Evolutionary conservation across 768 basidiomycete genomes (phyloP), one percentile per base, ranked within the genome.

Genomic region (Termitomyces sp.): DNA sequence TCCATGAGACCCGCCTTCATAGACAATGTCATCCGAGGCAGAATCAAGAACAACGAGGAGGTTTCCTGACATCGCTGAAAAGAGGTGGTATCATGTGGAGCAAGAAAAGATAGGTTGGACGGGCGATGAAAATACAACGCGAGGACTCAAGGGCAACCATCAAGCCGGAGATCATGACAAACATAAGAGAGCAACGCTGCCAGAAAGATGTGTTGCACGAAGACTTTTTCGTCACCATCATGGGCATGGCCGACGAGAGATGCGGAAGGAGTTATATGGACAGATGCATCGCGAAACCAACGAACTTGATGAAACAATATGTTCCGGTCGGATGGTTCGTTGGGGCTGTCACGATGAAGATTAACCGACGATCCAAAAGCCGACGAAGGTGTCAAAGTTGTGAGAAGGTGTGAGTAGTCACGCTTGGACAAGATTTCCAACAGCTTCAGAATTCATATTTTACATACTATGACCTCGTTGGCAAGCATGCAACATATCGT

Each of bases 21-120:
- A 56, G 42, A 37, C 14, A 26, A 56, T 6, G 17, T 23, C 21
- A 11, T 50, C 23, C 11, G 9, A 17, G 11, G 12, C 33, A 30
- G 55, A 56, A 28, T 56, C 55, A 35, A 56, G 23, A 6, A 56
- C 35, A 19, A 56, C 41, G 2, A 43, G 49, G 5, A 50, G 26
- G n/a, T 17, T 42, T 6, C 44, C 31, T 14, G 55, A 26, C 55
- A 56, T 56, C 41, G 48, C 14, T 19, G 38, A 8, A 23, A 28
- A 30, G 23, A 17, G 3, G 7, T 12, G 5, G 50, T n/a, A 23
- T 4, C 38, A 28, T 30, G 26, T 19, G 44, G 12, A 37, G 15
- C 21, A 38, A 26, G 23, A 9, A n/a, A 19, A 17, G 21, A 50
- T 23, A 38, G 3, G 19, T 8, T n/a, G 23, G 15, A n/a, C 10